Conservation (phyloP, 2,329 filamentous ascomycete genomes). For the Rhinocladiella similis region DNA sequence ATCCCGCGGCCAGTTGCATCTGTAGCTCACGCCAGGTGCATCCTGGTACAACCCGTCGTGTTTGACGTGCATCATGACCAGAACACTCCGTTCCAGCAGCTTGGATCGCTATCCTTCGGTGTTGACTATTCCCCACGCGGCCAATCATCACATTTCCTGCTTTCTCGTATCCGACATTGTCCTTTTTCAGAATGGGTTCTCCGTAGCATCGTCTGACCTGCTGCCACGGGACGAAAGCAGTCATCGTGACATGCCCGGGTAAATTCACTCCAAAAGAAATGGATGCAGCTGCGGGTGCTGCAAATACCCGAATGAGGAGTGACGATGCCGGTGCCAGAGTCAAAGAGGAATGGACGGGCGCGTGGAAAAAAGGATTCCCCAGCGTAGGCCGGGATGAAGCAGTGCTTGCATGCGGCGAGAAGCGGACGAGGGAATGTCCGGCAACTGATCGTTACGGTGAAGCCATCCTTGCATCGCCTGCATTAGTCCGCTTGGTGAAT, state of each 20-base stretch:
- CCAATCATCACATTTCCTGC: neutral
- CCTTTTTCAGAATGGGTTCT: no score
- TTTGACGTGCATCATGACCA: constrained; percentile 11
- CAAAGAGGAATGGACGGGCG: neutral
- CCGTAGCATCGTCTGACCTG: no score
- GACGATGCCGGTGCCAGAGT: constrained; percentile 1
- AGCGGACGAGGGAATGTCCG: neutral
- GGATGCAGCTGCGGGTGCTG: constrained; percentile 3
- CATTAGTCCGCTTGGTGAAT: constrained; percentile 1
- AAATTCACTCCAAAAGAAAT: neutral
- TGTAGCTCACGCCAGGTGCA: neutral
- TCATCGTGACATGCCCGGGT: no score
- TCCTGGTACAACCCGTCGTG: constrained; percentile 3
- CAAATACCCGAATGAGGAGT: constrained; percentile 12
- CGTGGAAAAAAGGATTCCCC: neutral
- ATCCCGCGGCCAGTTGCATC: constrained; percentile 4
- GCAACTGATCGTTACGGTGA: neutral
- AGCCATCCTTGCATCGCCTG: constrained; percentile 5
- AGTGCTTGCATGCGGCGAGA: constrained; percentile 1
- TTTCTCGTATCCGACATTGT: no score
- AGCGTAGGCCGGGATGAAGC: constrained; percentile 1
- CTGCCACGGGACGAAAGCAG: no score
- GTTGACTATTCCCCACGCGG: neutral
- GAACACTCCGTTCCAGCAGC: constrained; percentile 9
- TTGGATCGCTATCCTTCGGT: constrained; percentile 6